Base-by-base conservation (phyloP, 192 early-diverging fungal species). In the Phlyctochytrium arcticum region DNA sequence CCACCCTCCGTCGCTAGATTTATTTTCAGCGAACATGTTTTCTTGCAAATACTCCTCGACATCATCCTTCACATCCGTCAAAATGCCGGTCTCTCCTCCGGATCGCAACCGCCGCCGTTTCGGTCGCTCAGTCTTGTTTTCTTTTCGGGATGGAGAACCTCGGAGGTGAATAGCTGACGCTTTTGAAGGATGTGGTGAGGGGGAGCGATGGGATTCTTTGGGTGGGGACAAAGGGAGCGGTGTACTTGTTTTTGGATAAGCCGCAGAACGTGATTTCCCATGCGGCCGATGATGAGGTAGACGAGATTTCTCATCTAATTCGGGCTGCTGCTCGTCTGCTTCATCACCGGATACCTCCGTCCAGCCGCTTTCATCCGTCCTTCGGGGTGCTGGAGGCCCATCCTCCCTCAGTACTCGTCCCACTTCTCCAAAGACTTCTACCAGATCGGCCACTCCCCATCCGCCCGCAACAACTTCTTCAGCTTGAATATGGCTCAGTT, bases 351-450 rank as follows among this genome's bases (percentile, higher is more conserved):
- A 44, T n/a, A n/a, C n/a, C 17, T 57, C 15, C 55, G 15, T 31
- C 1, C 15, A 23, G 12, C 1, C 29, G 23, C 2, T 57, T 32
- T 57, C 2, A 10, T n/a, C 29, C 26, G 24, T 15, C 34, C 55
- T 35, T 8, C 2, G 27, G 12, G 50, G 39, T n/a, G 15, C 39
- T 44, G 12, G 12, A 2, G 30, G 15, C 34, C 34, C 34, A 34
- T 30, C 42, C n/a, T 24, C 19, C 58, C 12, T 24, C 54, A 65
- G 9, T 17, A 48, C 47, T 23, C 32, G 10, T 7, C 48, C 58
- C 12, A 69, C 17, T 39, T 69, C 68, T 0, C 60, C 42, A 56
- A 69, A 62, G 29, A 69, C 57, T 7, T 69, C 51, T 8, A 69
- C 34, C 60, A 69, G 48, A 48, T 62, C 19, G 4, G 34, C n/a